Conservation (phyloP, 208 protist genomes). For the Trichomonas vaginalis region DNA sequence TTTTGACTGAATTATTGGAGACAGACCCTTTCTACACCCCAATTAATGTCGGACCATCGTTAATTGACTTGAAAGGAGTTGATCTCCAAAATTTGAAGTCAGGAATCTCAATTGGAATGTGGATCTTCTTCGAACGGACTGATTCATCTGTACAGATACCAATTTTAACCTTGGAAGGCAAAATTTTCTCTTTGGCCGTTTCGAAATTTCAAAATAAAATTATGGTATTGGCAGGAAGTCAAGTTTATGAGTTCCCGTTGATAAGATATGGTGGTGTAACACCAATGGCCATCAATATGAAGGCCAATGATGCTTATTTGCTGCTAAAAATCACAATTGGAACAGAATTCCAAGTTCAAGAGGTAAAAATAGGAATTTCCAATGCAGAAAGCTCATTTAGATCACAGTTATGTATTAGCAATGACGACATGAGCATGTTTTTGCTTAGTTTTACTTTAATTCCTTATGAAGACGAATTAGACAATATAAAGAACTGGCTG, state of each 20-base stretch:
- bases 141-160: not conserved
- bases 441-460: not conserved
- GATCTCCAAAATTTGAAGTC: not conserved
- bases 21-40: not conserved
- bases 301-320: not conserved
- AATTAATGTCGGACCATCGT: not conserved
- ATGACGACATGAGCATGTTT: not conserved
- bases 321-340: not conserved
- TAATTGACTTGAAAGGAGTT: not conserved
- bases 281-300: not conserved
- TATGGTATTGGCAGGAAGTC: not conserved
- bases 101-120: not conserved
- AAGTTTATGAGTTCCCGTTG: not conserved
- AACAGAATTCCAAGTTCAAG: not conserved
- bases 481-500: not conserved
- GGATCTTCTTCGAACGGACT: not conserved
- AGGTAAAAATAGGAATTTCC: not conserved
- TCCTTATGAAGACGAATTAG: not conserved
- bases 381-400: not conserved
- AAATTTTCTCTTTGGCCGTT: not conserved
- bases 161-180: not conserved
- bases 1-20: not conserved
- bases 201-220: not conserved
- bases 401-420: not conserved
- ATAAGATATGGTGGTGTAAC: not conserved